Percentiles rank a stretch among this genome's conserved stretches.
These are phyloP conservation scores for Clavispora asparagi DNA, from an alignment of 805 yeast species.

Conservation along the genomic window DNA sequence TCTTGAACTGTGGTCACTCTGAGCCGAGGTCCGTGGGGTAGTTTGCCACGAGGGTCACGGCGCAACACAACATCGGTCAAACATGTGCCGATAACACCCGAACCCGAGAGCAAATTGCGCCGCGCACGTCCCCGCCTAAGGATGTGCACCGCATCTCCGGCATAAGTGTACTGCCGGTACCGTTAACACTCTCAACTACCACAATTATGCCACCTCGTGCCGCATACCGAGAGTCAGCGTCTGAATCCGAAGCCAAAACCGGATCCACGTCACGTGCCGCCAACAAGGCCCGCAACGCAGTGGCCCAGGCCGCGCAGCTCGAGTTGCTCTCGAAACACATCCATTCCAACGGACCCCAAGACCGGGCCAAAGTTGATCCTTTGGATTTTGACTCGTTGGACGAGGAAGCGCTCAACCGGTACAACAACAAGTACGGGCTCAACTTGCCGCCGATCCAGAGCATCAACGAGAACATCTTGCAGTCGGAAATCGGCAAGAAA, in stretches of 20 bases:
- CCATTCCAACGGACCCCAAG: constrained; percentile 68
- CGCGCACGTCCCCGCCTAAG: neutral
- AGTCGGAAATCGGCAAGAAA: constrained; percentile 68
- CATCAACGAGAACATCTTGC: constrained; percentile 62
- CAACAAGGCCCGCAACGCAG: constrained; percentile 56
- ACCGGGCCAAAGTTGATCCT: constrained; percentile 47
- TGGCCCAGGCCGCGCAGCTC: constrained; percentile 65
- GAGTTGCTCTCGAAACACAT: constrained; percentile 64
- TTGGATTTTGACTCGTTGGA: constrained; percentile 67
- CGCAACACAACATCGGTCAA: too few species aligned
- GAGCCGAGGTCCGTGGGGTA: too few species aligned
- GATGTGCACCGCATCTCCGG: neutral
- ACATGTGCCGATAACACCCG: too few species aligned
- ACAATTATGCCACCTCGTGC: constrained; percentile 12
- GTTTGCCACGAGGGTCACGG: too few species aligned
- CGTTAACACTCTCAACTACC: neutral
- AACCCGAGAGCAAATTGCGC: neutral
- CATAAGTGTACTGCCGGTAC: neutral
- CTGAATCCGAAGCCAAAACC: constrained; percentile 27
- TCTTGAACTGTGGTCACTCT: too few species aligned
- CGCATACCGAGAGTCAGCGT: constrained; percentile 30
- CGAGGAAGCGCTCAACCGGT: constrained; percentile 60
- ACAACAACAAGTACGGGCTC: constrained; percentile 56
- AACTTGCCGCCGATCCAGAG: constrained; percentile 58
- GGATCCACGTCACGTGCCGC: constrained; percentile 34